Conservation (phyloP, 2,329 filamentous ascomycete genomes). For the Ophiostoma australiae region DNA sequence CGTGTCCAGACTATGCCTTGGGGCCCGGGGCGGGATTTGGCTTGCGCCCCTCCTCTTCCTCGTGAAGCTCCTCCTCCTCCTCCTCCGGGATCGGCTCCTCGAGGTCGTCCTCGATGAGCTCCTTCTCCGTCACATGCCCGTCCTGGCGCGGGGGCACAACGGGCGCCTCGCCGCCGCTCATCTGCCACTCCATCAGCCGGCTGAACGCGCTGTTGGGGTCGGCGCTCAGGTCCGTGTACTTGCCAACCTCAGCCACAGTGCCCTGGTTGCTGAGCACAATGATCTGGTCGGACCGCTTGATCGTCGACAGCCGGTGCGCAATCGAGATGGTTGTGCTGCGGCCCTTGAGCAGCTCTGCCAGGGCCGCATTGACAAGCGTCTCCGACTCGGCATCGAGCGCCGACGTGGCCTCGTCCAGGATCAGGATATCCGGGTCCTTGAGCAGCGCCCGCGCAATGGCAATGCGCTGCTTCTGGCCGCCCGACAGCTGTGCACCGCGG, state of each 20-base stretch:
- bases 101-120: conserved; percentile 49
- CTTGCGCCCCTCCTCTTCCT: neutral
- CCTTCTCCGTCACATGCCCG: conserved; percentile 46
- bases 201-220: conserved; percentile 79
- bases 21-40: neutral
- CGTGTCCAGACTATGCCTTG: neutral
- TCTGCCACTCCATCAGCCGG: conserved; percentile 98
- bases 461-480: conserved; percentile 95
- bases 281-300: conserved; percentile 91
- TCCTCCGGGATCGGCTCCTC: conserved; percentile 40
- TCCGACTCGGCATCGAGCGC: conserved; percentile 95
- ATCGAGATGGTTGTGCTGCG: conserved; percentile 97
- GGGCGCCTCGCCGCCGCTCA: conserved; percentile 71
- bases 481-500: conserved; percentile 86
- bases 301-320: conserved; percentile 90
- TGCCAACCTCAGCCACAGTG: conserved; percentile 83
- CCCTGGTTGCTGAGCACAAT: conserved; percentile 86
- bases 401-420: conserved; percentile 93
- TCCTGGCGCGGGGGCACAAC: conserved; percentile 34
- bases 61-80: conserved; percentile 21
- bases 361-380: conserved; percentile 88
- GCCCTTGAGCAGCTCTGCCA: conserved; percentile 73
- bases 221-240: conserved; percentile 69
- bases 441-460: conserved; percentile 92
- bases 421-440: conserved; percentile 93